Conservation (phyloP, 805 yeast species). For the Schwanniomyces polymorphus region DNA sequence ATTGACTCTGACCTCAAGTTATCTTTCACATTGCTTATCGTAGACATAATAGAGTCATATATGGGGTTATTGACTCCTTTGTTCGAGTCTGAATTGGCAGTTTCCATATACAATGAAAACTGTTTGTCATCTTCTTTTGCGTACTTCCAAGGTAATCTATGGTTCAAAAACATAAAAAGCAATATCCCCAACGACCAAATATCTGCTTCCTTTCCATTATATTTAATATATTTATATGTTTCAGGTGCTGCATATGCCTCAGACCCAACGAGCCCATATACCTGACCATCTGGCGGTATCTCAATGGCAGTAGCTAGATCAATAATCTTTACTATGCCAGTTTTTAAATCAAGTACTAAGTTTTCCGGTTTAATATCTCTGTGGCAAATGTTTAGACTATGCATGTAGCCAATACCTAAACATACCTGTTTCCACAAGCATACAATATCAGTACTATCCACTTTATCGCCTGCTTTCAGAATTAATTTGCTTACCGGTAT, state of each 20-base stretch:
- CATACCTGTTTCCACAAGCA: slow-evolving; percentile 44
- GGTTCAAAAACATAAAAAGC: slow-evolving; percentile 27
- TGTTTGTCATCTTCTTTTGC: slow-evolving; percentile 34
- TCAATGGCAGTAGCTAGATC: slow-evolving; percentile 39
- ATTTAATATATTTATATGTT: slow-evolving; percentile 30
- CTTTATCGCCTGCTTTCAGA: not conserved
- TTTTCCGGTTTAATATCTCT: slow-evolving; percentile 53
- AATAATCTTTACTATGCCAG: slow-evolving; percentile 40
- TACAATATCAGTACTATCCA: slow-evolving; percentile 12
- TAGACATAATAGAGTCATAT: not conserved
- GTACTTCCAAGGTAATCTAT: slow-evolving; percentile 48
- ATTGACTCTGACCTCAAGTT: not conserved
- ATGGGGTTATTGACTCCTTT: not conserved
- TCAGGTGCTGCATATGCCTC: slow-evolving; percentile 50
- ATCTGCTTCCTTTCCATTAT: slow-evolving; percentile 44
- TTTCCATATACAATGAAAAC: slow-evolving; percentile 10
- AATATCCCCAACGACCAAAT: slow-evolving; percentile 54
- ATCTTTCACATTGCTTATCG: not conserved
- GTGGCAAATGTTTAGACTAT: slow-evolving; percentile 39
- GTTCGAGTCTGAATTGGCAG: not conserved
- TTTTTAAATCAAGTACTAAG: slow-evolving; percentile 28
- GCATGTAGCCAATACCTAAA: slow-evolving; percentile 39
- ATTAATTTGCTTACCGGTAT: slow-evolving; percentile 15
- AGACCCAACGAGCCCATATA: slow-evolving; percentile 51
- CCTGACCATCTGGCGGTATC: slow-evolving; percentile 9